Conservation (phyloP, 129 eudicot species). For the Flaveria bidentis region DNA sequence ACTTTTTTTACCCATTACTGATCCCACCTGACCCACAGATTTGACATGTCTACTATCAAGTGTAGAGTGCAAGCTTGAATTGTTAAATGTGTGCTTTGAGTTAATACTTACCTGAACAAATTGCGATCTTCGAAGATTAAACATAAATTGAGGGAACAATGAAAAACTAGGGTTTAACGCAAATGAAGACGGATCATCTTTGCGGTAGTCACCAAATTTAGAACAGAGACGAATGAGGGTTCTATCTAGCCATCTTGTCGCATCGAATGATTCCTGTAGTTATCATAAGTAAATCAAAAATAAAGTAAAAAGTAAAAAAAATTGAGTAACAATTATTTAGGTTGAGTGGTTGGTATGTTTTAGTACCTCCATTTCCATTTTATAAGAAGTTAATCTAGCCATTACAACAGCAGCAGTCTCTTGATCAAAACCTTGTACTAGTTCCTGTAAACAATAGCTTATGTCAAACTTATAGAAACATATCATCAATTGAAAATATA, state of each 20-base stretch:
- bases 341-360: not conserved
- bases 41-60: not conserved
- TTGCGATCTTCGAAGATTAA: conserved; percentile 92
- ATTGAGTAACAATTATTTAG: not conserved
- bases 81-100: not conserved
- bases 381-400: conserved; percentile 82
- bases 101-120: conserved; percentile 70
- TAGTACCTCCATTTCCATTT: conserved; percentile 95
- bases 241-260: conserved; percentile 97
- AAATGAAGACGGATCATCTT: conserved; percentile 91
- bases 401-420: conserved; percentile 94
- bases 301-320: not conserved
- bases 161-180: conserved; percentile 91
- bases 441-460: conserved; percentile 52
- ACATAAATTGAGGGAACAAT: conserved; percentile 93
- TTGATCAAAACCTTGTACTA: conserved; percentile 97
- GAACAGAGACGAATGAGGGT: conserved; percentile 89
- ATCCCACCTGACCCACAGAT: not conserved
- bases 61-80: not conserved
- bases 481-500: not conserved
- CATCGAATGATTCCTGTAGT: conserved; percentile 87
- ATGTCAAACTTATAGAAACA: not conserved
- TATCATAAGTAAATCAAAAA: conserved; percentile 2
- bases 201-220: conserved; percentile 90
- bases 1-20: not conserved